Evolutionary conservation across 768 basidiomycete genomes (phyloP), one percentile per base, ranked within the genome.

Genomic region (Cyathus striatus): DNA sequence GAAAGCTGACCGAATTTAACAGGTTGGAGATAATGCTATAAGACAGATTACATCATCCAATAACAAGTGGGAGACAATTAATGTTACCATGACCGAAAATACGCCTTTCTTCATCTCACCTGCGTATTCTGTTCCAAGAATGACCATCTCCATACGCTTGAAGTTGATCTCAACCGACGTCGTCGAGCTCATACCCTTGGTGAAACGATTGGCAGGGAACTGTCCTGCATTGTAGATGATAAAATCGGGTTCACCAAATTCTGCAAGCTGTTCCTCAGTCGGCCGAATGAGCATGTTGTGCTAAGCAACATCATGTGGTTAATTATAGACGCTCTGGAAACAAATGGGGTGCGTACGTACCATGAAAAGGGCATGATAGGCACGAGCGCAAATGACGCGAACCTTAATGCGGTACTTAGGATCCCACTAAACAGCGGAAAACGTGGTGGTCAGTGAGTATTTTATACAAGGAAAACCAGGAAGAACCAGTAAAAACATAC

Each of bases 101-200:
- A 99, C 90, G 59, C 96, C 96, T 81, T 99, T 99, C 75, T 99
- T 99, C 96, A 99, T 99, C 74, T 99, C 93, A 40, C 93, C 93
- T 23, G 93, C 93, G 59, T 97, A 97, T 62, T 97, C 93, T 21
- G 92, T 95, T 43, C 90, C 95, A 54, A 99, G 90, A 59, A 99
- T 98, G 57, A 99, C 95, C 96, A 99, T 99, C 68, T 99, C 96
- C 92, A 93, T 96, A 30, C 96, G 90, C 76, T 96, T 96, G 71
- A 99, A 98, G 80, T 99, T 99, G 75, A 99, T 91, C 70, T 97
- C 95, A 39, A 99, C 95, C 2, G 94, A 96, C 5, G 96, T 98
- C 23, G 93, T 90, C 7, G 93, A 96, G 48, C 91, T 95, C 96
- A 98, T 98, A 66, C 96, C 96, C 74, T 96, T 92, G 47, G 96